These are phyloP conservation scores for Sutorius eximius DNA, from an alignment of 1,284 basidiomycete genomes.

Conservation along the genomic window DNA sequence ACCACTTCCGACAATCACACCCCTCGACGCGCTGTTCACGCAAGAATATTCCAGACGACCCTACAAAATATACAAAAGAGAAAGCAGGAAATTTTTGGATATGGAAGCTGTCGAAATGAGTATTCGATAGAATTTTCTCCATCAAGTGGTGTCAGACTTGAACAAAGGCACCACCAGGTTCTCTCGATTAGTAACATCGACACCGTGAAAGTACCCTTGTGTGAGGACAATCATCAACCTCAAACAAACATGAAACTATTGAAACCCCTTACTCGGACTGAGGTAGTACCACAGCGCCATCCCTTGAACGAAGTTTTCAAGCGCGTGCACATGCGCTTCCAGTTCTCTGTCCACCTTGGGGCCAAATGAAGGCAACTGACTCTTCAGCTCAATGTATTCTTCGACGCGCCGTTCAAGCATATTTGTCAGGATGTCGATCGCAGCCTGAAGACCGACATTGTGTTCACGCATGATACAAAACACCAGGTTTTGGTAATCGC, in stretches of 20 bases:
- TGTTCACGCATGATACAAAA: slow-evolving; percentile 47
- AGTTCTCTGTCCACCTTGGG: slow-evolving; percentile 41
- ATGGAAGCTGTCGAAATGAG: not conserved
- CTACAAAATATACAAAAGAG: no score
- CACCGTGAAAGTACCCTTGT: slow-evolving; percentile 33
- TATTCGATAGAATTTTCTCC: not conserved
- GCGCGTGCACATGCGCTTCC: slow-evolving; percentile 38
- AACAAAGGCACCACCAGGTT: slow-evolving; percentile 33
- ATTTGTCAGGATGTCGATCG: slow-evolving; percentile 42
- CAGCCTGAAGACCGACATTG: slow-evolving; percentile 43
- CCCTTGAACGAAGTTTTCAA: slow-evolving; percentile 51
- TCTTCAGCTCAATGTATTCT: slow-evolving; percentile 42
- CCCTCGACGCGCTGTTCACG: no score
- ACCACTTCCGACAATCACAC: no score
- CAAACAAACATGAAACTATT: not conserved
- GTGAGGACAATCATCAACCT: slow-evolving; percentile 10
- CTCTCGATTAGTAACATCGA: slow-evolving; percentile 33
- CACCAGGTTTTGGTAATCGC: slow-evolving; percentile 51
- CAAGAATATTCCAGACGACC: no score
- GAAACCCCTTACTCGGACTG: slow-evolving; percentile 35
- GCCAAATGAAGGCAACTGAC: slow-evolving; percentile 44
- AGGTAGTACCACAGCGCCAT: slow-evolving; percentile 50
- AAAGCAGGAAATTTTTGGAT: no score
- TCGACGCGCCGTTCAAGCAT: slow-evolving; percentile 43
- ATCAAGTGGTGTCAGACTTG: slow-evolving; percentile 24